Conservation (phyloP, 2,329 filamentous ascomycete species). For the Ophiostoma sp. region DNA sequence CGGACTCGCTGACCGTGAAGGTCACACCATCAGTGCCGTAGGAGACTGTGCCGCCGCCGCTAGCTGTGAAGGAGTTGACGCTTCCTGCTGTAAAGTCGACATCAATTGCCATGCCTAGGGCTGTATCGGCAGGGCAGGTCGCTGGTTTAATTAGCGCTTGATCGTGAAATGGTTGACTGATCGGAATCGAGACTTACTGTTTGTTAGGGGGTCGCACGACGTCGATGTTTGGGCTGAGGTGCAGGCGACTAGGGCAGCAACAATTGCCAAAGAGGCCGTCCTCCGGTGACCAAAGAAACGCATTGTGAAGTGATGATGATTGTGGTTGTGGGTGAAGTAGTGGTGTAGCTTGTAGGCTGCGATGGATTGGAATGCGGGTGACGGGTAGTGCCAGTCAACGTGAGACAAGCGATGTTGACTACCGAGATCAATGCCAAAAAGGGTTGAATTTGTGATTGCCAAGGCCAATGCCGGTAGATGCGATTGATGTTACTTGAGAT, state of each 20-base stretch:
- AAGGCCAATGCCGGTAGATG: neutral
- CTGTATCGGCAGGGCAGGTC: slow-evolving; percentile 69
- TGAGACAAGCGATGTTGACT: neutral
- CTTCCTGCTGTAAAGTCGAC: slow-evolving; percentile 76
- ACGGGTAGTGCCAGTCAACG: neutral
- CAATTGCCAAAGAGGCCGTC: neutral
- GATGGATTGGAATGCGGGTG: neutral
- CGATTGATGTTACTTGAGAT: neutral
- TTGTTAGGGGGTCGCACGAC: slow-evolving; percentile 25
- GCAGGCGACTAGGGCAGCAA: slow-evolving; percentile 24
- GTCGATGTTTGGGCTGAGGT: slow-evolving; percentile 33
- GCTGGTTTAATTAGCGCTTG: slow-evolving; percentile 31
- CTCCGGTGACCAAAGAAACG: slow-evolving; percentile 6
- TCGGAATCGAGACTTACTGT: slow-evolving; percentile 16
- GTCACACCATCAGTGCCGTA: slow-evolving; percentile 73
- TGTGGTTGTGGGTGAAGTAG: neutral
- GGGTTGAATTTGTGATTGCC: neutral
- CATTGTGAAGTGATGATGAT: neutral
- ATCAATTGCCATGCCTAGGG: slow-evolving; percentile 73
- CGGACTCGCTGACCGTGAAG: slow-evolving; percentile 71
- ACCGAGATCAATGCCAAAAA: neutral
- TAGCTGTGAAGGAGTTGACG: slow-evolving; percentile 71
- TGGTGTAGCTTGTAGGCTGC: neutral
- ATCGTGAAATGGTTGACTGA: neutral
- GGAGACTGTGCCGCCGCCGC: slow-evolving; percentile 60